These are phyloP conservation scores for Lophium mytilinum DNA, from an alignment of 495 filamentous ascomycete genomes.

Conservation along the genomic window DNA sequence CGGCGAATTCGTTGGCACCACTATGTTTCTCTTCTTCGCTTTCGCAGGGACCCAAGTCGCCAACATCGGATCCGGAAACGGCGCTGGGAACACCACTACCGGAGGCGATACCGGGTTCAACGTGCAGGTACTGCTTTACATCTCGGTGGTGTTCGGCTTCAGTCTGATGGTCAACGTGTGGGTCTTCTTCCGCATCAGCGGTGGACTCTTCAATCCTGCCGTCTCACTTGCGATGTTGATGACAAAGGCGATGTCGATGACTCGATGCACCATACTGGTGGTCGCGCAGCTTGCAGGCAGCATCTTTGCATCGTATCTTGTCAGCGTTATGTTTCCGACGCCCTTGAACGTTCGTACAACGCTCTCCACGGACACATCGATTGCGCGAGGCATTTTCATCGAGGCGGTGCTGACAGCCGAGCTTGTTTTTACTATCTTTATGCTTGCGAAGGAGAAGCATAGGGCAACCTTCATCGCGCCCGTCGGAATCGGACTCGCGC, in stretches of 20 bases:
- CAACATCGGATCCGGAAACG: constrained; percentile 17
- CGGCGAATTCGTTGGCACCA: constrained; percentile 28
- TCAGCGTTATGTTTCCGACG: constrained; percentile 53
- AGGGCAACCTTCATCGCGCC: constrained; percentile 65
- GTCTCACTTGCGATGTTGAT: constrained; percentile 55
- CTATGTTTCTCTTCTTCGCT: constrained; percentile 30
- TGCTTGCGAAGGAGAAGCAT: constrained; percentile 68
- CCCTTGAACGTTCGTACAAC: constrained; percentile 41
- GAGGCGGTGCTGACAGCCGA: constrained; percentile 72
- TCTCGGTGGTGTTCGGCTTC: constrained; percentile 64
- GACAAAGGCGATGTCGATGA: constrained; percentile 43
- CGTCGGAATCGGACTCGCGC: constrained; percentile 62
- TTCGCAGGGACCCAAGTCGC: constrained; percentile 23
- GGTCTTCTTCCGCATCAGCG: constrained; percentile 72
- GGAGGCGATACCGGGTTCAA: constrained; percentile 31
- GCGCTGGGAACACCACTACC: constrained; percentile 5
- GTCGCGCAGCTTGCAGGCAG: constrained; percentile 47
- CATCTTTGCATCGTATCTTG: constrained; percentile 52
- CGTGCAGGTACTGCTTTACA: constrained; percentile 43
- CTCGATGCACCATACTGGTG: constrained; percentile 44
- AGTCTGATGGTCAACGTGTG: constrained; percentile 71
- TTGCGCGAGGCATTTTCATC: constrained; percentile 62
- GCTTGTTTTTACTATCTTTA: constrained; percentile 68
- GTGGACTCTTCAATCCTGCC: constrained; percentile 75
- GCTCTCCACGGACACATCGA: constrained; percentile 48